Evolutionary conservation across 495 filamentous ascomycete genomes (phyloP).

Genomic region (Penicillium herquei): DNA sequence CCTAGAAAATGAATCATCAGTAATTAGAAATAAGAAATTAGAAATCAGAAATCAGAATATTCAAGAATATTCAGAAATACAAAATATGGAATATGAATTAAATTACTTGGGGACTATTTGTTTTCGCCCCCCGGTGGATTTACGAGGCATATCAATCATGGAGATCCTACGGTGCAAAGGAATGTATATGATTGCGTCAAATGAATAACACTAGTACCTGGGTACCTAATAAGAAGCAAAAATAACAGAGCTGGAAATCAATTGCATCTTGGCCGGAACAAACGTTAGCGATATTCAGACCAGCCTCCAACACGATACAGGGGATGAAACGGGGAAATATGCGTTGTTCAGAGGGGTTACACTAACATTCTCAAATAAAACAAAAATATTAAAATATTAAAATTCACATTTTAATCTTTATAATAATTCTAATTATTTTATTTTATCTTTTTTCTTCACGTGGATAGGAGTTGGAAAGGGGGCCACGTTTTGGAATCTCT

Average conservation of each 20-base stretch:
- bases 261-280: not conserved
- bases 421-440: not conserved
- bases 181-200: not conserved
- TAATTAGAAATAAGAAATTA: not conserved
- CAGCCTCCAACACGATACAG: constrained; percentile 14
- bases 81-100: not conserved
- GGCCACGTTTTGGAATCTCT: constrained; percentile 16
- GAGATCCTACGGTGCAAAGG: not conserved
- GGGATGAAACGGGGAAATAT: constrained; percentile 16
- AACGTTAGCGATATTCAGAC: constrained; percentile 2
- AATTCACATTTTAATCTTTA: no score
- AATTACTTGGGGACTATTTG: not conserved
- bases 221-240: no score
- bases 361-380: constrained; percentile 9
- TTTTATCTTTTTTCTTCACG: constrained; percentile 10
- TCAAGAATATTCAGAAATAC: no score
- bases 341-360: constrained; percentile 17
- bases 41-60: not conserved
- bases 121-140: not conserved
- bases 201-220: not conserved
- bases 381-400: no score
- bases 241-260: no score
- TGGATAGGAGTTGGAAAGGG: constrained; percentile 8
- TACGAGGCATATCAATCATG: not conserved
- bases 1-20: not conserved